Base-by-base conservation (phyloP, 495 filamentous ascomycete genomes). In the Jackrogersella minutella region DNA sequence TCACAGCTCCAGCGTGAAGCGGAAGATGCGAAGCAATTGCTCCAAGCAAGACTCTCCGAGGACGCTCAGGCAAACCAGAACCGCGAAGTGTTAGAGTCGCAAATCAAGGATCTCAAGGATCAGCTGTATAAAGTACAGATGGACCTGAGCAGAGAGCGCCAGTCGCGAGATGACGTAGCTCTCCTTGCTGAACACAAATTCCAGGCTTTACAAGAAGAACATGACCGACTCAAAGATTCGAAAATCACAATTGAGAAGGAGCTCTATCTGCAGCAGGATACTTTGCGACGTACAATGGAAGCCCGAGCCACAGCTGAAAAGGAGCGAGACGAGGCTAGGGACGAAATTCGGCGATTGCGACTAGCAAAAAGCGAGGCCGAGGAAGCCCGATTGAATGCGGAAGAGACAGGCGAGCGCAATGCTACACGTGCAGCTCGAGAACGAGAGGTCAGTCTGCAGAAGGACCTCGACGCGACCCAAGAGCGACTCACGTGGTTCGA, bases 171-270 rank as follows among this genome's bases (percentile, higher is more conserved):
- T 62, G 96, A 99, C 76, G 93, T 97, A 30, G 91, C 91, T 60
- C 87, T 97, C 77, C 90, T 97, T 59, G 86, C 91, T 2, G 92
- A 97, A 62, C 93, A 97, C 79, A 96, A 95, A 70, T 89, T 89
- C 61, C 81, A 88, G 14, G 87, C 88, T 40, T 78, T 99, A 57
- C 88, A 91, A 69, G 87, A 93, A 17, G 93, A 98, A 58, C 96
- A 90, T 69, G 85, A 93, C 28, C 84, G 85, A n/a, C 82, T 99
- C 11, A 97, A 96, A 65, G 92, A 97, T 34, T 90, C 93, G 4
- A 99, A 99, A 77, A 97, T 97, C 68, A 95, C 85, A 36, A 97
- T 99, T 55, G 95, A 99, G 74, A 97, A 97, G 76, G 96, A 98
- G 76, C 92, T 99, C 77, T 98, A 97, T 74, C 87, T 90, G n/a